These are phyloP conservation scores for Paxillus rubicundulus DNA, from an alignment of 768 basidiomycete genomes.

Conservation along the genomic window DNA sequence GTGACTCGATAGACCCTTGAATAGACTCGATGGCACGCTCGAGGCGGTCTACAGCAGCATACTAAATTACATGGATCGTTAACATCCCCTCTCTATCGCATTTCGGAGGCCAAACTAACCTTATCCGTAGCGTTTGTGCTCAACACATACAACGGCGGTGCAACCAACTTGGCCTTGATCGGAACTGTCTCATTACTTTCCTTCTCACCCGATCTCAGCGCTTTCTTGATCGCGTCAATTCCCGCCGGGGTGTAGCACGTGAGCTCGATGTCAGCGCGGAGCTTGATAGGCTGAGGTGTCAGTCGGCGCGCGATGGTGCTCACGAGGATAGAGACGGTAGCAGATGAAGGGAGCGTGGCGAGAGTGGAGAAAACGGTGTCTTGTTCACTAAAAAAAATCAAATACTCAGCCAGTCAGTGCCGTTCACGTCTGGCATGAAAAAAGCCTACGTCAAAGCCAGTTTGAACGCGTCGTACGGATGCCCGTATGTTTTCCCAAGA, in stretches of 20 bases:
- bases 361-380: constrained; percentile 82
- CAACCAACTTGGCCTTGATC: constrained; percentile 95
- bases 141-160: constrained; percentile 93
- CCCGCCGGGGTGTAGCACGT: constrained; percentile 95
- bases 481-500: constrained; percentile 86
- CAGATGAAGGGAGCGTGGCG: constrained; percentile 49
- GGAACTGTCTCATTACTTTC: constrained; percentile 88
- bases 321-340: constrained; percentile 62
- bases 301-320: constrained; percentile 89
- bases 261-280: constrained; percentile 95
- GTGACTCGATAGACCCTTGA: constrained; percentile 75
- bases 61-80: constrained; percentile 37
- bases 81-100: neutral
- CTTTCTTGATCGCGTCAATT: constrained; percentile 94
- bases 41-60: constrained; percentile 86
- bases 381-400: constrained; percentile 46
- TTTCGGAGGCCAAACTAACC: constrained; percentile 35
- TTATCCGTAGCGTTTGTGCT: constrained; percentile 98
- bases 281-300: constrained; percentile 97
- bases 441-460: constrained; percentile 80
- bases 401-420: neutral
- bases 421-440: neutral
- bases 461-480: constrained; percentile 98
- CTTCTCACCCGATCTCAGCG: constrained; percentile 84
- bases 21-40: constrained; percentile 94